Percentiles rank a stretch among this genome's conserved stretches.
phyloP scores from a whole-genome alignment of 257 asterid genomes.

The Gentiana straminea region DNA sequence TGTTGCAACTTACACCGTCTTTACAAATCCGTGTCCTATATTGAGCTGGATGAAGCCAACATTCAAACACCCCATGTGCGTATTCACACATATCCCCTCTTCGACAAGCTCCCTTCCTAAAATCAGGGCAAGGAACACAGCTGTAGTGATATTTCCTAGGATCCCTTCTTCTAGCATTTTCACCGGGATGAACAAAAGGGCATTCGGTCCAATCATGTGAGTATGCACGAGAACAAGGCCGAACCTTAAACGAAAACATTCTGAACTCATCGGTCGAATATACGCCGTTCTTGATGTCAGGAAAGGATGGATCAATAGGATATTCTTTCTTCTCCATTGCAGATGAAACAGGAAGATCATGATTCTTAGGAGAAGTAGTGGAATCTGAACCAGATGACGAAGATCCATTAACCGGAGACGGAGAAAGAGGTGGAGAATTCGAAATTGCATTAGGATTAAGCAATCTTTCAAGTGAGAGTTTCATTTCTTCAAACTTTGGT shows the following conservation, averaged over 20 bases:
- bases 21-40: conserved; percentile 79
- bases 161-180: conserved; percentile 79
- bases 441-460: conserved; percentile 30
- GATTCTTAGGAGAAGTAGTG: conserved; percentile 23
- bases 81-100: conserved; percentile 82
- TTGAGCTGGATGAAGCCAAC: conserved; percentile 92
- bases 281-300: conserved; percentile 75
- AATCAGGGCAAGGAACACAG: conserved; percentile 79
- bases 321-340: conserved; percentile 58
- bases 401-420: conserved; percentile 31
- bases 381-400: conserved; percentile 33
- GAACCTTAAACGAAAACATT: conserved; percentile 76
- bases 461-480: conserved; percentile 40
- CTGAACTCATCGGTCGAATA: conserved; percentile 79
- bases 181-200: conserved; percentile 92
- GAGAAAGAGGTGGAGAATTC: conserved; percentile 40
- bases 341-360: conserved; percentile 16
- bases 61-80: conserved; percentile 84
- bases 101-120: conserved; percentile 76
- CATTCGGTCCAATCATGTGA: conserved; percentile 97
- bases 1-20: conserved; percentile 56
- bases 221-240: conserved; percentile 83
- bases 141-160: conserved; percentile 76
- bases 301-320: conserved; percentile 70
- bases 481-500: conserved; percentile 31